Evolutionary conservation across 495 filamentous ascomycete genomes (phyloP).

Genomic region (Chaetomium fimeti): DNA sequence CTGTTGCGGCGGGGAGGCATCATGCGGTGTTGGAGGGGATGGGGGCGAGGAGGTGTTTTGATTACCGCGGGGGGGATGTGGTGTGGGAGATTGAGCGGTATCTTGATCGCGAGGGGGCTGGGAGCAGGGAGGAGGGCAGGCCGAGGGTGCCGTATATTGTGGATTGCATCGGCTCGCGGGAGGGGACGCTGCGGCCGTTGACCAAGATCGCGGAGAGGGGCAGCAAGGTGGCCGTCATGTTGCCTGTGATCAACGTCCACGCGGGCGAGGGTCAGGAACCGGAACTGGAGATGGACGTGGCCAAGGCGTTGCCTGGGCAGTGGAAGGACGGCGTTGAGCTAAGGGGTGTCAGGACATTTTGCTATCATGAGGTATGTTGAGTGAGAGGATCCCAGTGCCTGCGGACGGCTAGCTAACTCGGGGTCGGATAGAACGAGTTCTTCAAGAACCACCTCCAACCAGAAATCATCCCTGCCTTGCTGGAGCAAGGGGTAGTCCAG

Average conservation of each 20-base stretch:
- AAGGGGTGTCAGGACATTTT: constrained; percentile 50
- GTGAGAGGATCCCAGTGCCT: not conserved
- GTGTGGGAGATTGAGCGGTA: constrained; percentile 37
- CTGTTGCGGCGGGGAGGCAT: constrained; percentile 48
- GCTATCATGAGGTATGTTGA: constrained; percentile 45
- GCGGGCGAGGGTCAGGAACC: constrained; percentile 38
- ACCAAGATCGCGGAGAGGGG: constrained; percentile 46
- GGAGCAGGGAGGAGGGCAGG: not conserved
- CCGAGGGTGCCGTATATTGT: constrained; percentile 45
- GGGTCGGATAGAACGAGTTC: constrained; percentile 44
- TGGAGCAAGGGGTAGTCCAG: constrained; percentile 44
- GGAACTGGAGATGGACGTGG: constrained; percentile 48
- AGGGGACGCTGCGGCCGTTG: constrained; percentile 43
- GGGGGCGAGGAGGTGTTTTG: constrained; percentile 48
- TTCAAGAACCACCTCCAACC: constrained; percentile 48
- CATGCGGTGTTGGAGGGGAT: constrained; percentile 40
- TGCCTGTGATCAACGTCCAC: constrained; percentile 52
- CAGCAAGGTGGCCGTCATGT: constrained; percentile 49
- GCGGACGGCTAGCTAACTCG: not conserved
- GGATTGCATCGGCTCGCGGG: constrained; percentile 54
- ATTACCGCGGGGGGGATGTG: constrained; percentile 45
- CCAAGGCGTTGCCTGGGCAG: constrained; percentile 27
- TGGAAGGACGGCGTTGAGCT: constrained; percentile 52
- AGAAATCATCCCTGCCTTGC: constrained; percentile 50
- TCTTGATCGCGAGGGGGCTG: not conserved